phyloP scores from a whole-genome alignment of 768 basidiomycete species.

The Leccinum broughii region DNA sequence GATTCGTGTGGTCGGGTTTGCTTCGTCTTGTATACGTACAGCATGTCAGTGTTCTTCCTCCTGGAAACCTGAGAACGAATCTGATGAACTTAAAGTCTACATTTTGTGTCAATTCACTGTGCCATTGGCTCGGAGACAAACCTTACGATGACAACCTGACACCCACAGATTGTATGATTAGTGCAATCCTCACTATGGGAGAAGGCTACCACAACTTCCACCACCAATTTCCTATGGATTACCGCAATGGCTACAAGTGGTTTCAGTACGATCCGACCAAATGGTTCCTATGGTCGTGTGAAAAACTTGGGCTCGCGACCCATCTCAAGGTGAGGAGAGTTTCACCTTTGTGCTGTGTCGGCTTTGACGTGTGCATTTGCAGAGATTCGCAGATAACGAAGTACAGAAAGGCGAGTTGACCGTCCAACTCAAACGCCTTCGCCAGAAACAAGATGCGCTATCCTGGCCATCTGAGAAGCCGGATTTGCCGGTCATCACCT shows the following conservation, averaged over 20 bases:
- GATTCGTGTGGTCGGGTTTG: conserved; percentile 39
- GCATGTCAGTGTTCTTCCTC: conserved; percentile 53
- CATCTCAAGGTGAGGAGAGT: conserved; percentile 47
- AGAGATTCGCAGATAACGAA: conserved; percentile 52
- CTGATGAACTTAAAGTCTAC: conserved; percentile 55
- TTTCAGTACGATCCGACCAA: conserved; percentile 87
- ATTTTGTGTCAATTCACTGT: conserved; percentile 92
- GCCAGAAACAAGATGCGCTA: conserved; percentile 69
- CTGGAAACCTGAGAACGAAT: not conserved
- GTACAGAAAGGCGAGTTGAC: conserved; percentile 83
- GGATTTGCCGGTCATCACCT: conserved; percentile 80
- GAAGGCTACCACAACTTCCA: conserved; percentile 99
- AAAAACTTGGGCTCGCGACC: conserved; percentile 45
- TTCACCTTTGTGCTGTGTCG: not conserved
- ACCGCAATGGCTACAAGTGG: conserved; percentile 90
- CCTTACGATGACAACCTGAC: conserved; percentile 93
- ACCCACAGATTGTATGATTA: conserved; percentile 81
- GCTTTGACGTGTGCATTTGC: conserved; percentile 31
- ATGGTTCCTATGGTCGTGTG: conserved; percentile 66
- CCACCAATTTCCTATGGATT: conserved; percentile 94
- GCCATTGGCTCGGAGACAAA: conserved; percentile 89
- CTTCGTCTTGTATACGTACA: conserved; percentile 73
- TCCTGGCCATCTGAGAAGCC: conserved; percentile 72
- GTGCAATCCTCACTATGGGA: conserved; percentile 84
- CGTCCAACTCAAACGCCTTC: conserved; percentile 84